These are phyloP conservation scores for Trichoderma sp. DNA, from an alignment of 2,329 filamentous ascomycete genomes.

Conservation along the genomic window DNA sequence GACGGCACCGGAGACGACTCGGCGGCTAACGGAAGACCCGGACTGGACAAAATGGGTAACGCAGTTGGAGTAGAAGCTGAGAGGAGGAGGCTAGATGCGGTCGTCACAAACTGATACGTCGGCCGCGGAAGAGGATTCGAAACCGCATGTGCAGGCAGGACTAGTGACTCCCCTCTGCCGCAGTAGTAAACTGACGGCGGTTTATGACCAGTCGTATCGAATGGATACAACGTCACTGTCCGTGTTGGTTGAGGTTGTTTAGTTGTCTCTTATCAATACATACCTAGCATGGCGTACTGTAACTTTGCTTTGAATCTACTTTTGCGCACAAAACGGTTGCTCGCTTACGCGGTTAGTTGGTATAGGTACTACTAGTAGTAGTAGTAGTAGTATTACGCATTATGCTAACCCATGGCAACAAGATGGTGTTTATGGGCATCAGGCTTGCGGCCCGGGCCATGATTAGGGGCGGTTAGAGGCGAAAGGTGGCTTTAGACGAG, in stretches of 20 bases:
- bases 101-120: conserved; percentile 11
- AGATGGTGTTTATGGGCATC: neutral
- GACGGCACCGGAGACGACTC: conserved; percentile 23
- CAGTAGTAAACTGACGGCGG: neutral
- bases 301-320: neutral
- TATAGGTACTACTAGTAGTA: neutral
- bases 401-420: neutral
- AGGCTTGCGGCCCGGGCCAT: conserved; percentile 19
- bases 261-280: neutral
- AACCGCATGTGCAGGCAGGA: neutral
- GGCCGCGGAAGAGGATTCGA: neutral
- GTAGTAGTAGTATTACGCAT: neutral
- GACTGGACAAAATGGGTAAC: conserved; percentile 25
- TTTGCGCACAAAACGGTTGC: neutral
- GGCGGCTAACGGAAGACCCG: conserved; percentile 16
- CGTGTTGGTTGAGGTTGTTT: neutral
- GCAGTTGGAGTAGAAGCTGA: conserved; percentile 20
- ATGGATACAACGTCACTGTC: neutral
- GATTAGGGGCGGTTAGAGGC: conserved; percentile 19
- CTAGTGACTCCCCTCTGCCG: conserved; percentile 9
- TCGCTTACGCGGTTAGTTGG: neutral
- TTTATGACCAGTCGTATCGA: conserved; percentile 18
- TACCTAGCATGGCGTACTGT: neutral
- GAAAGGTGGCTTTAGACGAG: conserved; percentile 3
- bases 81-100: neutral